Evolutionary conservation across 139 green algal species (phyloP).

Genomic region (Tetraselmis striata): DNA sequence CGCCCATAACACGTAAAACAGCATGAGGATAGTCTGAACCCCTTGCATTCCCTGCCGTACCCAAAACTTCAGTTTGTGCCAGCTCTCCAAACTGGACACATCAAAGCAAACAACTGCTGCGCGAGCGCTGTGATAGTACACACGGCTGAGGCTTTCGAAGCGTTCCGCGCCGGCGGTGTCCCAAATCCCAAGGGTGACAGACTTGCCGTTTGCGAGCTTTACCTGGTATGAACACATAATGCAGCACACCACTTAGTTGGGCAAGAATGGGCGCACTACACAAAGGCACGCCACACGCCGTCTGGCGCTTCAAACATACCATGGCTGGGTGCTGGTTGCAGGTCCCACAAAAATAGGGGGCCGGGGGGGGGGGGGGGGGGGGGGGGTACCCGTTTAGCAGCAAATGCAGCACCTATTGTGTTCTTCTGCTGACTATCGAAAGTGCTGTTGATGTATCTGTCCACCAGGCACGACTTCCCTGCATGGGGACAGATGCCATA

Average conservation of each 20-base stretch:
- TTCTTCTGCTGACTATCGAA: slow-evolving; percentile 1
- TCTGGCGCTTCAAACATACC: no score
- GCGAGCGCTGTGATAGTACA: slow-evolving; percentile 7
- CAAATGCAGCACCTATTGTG: slow-evolving; percentile 1
- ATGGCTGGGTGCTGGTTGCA: no score
- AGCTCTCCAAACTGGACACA: neutral
- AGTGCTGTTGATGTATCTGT: neutral
- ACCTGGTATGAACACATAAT: no score
- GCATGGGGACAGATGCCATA: neutral
- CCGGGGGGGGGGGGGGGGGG: no score
- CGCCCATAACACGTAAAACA: no score
- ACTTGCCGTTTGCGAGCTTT: neutral
- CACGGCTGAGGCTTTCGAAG: neutral
- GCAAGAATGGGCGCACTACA: neutral
- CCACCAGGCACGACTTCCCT: neutral
- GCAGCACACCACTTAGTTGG: no score
- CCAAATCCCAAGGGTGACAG: slow-evolving; percentile 1
- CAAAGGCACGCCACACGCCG: neutral
- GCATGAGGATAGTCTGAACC: no score
- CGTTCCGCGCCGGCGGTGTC: neutral
- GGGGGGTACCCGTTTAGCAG: neutral
- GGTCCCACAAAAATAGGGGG: no score
- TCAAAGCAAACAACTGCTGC: slow-evolving; percentile 10
- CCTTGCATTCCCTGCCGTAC: no score
- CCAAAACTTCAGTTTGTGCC: slow-evolving; percentile 12